Evolutionary conservation across 495 filamentous ascomycete genomes (phyloP), one percentile per base, ranked within the genome.

Genomic region (Hypoxylon subgilvum): DNA sequence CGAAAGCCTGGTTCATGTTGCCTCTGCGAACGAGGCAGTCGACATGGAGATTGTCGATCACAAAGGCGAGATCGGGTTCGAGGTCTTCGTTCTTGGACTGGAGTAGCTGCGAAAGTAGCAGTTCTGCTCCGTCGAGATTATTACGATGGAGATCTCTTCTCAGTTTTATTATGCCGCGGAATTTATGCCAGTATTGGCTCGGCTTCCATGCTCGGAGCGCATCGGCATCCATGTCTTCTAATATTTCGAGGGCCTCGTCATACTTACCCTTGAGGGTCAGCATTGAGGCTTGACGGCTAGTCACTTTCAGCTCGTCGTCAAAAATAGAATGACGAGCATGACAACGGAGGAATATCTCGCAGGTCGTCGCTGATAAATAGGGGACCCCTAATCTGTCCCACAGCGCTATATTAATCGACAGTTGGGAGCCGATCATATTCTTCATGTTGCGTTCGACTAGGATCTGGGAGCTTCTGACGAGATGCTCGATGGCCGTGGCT

Each of bases 391-490:
- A 81, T 25, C 94, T 79, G 30, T 87, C 83, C 79, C 88, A 96
- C 17, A 94, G 57, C 2, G 88, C 78, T 39, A 88, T 86, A 42
- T 83, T 79, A 21, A 96, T 76, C 9, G 89, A 75, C 67, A 89
- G 81, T 62, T 92, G 87, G 8, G 86, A 75, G 1, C 90, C 90
- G 60, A 89, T 82, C 57, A 88, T 85, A 58, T 79, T 84, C 47
- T 82, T 78, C 57, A 96, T 81, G 61, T 88, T 84, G 42, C 89
- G 87, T 22, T 86, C 85, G 39, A 93, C 81, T 51, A 91, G 87
- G 27, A 97, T 73, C 64, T 95, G 89, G 0, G 90, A 91, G 53
- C 88, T 87, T 67, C 91, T 87, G 27, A 88, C 78, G 51, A 97
- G 81, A 60, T 84, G 82, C 66, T 96, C 92, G 45, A 94, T 76